phyloP scores from a whole-genome alignment of 1,139 yeast species.

The Saccharomycopsis crataegensis region DNA sequence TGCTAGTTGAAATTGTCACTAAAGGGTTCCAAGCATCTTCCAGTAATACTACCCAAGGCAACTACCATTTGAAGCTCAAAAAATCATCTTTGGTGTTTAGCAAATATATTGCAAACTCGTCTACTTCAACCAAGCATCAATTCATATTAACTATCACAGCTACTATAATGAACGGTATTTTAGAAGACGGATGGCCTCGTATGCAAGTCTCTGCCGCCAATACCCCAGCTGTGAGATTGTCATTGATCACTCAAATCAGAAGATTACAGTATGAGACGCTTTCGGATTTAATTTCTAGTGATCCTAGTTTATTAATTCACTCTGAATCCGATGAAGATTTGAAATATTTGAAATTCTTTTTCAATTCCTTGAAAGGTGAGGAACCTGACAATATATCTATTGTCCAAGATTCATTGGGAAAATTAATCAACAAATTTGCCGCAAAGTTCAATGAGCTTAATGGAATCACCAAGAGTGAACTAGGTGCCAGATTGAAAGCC shows the following conservation, averaged over 20 bases:
- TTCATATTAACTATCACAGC: constrained; percentile 21
- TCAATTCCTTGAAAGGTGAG: constrained; percentile 68
- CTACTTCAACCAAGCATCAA: constrained; percentile 7
- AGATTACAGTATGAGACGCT: constrained; percentile 70
- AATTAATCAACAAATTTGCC: constrained; percentile 40
- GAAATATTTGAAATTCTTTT: constrained; percentile 54
- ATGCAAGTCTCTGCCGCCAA: constrained; percentile 29
- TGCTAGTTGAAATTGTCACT: background rate
- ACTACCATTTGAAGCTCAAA: background rate
- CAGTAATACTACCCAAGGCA: background rate
- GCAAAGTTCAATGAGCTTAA: constrained; percentile 38
- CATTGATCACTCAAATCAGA: constrained; percentile 33
- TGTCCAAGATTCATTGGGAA: constrained; percentile 57
- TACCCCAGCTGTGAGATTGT: background rate
- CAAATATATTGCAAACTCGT: constrained; percentile 20
- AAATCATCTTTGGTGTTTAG: constrained; percentile 4
- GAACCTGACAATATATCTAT: constrained; percentile 54
- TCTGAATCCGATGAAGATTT: constrained; percentile 31
- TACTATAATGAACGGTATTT: constrained; percentile 36
- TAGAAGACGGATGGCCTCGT: constrained; percentile 55
- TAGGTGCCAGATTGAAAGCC: constrained; percentile 38
- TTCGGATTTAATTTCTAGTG: constrained; percentile 53
- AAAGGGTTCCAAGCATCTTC: background rate
- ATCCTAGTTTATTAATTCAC: constrained; percentile 35
- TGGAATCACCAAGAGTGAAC: constrained; percentile 16